Evolutionary conservation across 352 stramenopile species (phyloP).

Genomic region (Globisporangium splendens): DNA sequence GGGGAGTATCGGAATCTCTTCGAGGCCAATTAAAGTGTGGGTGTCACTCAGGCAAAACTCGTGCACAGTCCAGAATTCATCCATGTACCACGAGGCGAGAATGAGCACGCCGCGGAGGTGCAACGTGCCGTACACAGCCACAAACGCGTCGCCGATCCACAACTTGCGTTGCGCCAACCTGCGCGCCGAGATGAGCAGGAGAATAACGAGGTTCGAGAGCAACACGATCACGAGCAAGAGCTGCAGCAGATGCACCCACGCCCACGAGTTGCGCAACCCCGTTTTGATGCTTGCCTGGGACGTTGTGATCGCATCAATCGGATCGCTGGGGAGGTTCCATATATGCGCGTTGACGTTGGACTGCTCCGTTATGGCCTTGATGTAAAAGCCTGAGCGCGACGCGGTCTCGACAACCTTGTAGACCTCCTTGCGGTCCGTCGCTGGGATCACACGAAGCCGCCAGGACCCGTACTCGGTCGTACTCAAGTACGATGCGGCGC

Average conservation of each 20-base stretch:
- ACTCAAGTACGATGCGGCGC: constrained; percentile 23
- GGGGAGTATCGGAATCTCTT: background rate
- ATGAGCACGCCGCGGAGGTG: constrained; percentile 28
- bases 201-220: constrained; percentile 27
- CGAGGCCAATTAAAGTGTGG: constrained; percentile 15
- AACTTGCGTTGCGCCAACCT: constrained; percentile 25
- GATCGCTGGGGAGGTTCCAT: constrained; percentile 19
- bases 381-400: constrained; percentile 33
- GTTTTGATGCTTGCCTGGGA: constrained; percentile 24
- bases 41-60: constrained; percentile 38
- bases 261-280: constrained; percentile 37
- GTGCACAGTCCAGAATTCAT: constrained; percentile 34
- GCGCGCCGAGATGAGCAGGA: constrained; percentile 26
- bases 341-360: constrained; percentile 38
- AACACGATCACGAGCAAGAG: constrained; percentile 31
- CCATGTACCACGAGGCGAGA: constrained; percentile 33
- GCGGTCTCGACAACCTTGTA: constrained; percentile 12
- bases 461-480: constrained; percentile 22
- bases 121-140: constrained; percentile 25
- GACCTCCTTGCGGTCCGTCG: background rate
- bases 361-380: constrained; percentile 31
- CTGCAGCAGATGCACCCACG: constrained; percentile 45
- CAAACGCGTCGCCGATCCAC: constrained; percentile 34
- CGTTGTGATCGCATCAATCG: constrained; percentile 18
- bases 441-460: constrained; percentile 28